phyloP scores from a whole-genome alignment of 2,329 filamentous ascomycete species.

The Ophiostoma sp. region DNA sequence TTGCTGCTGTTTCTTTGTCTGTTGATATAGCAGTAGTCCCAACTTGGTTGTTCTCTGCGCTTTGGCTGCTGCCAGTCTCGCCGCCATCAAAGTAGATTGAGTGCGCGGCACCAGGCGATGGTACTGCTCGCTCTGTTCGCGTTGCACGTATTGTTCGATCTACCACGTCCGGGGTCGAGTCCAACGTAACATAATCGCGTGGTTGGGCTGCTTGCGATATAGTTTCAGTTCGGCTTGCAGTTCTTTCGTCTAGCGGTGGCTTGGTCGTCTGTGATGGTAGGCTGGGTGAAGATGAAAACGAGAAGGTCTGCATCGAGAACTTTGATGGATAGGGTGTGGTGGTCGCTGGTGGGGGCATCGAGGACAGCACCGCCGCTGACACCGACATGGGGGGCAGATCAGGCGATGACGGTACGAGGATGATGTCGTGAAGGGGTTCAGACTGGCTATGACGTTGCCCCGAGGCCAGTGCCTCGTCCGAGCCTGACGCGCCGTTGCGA shows the following conservation, averaged over 20 bases:
- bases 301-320: neutral
- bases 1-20: no score
- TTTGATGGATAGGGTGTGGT: neutral
- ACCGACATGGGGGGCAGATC: slow-evolving; percentile 1
- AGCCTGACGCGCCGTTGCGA: slow-evolving; percentile 25
- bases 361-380: neutral
- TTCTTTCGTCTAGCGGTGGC: neutral
- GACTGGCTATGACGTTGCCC: neutral
- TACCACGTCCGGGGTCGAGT: slow-evolving; percentile 9
- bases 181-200: neutral
- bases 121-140: neutral
- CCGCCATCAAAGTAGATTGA: slow-evolving; percentile 24
- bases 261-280: neutral
- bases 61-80: neutral
- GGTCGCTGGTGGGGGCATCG: neutral
- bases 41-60: neutral
- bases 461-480: neutral
- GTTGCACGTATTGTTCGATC: neutral
- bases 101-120: neutral
- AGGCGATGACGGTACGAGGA: slow-evolving; percentile 22
- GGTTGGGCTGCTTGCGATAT: neutral
- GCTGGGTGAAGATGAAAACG: slow-evolving; percentile 9
- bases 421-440: slow-evolving; percentile 6
- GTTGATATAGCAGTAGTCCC: slow-evolving; percentile 16
- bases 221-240: neutral